Base-by-base conservation (phyloP, 1,139 yeast species). In the Scheffersomyces stambukii region DNA sequence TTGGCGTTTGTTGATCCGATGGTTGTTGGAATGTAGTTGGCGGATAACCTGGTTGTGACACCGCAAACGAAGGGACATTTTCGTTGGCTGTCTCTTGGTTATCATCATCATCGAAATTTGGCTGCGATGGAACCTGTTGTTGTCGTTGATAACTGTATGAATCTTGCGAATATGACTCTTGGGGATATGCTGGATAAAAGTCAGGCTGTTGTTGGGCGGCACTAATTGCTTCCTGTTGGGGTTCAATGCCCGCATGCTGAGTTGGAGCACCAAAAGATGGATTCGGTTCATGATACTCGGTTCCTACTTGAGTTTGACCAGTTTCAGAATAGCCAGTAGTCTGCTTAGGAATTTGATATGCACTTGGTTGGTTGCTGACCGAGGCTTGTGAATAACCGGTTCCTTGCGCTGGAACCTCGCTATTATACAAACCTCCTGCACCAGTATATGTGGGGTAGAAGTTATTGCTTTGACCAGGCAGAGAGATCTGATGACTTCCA, bases 401-500 rank as follows among this genome's bases (percentile, higher is more conserved):
- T 4, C 24, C 33, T 23, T 32, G 36, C n/a, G 19, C 21, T 12
- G 30, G 26, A 3, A 30, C 16, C 16, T 28, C n/a, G n/a, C n/a
- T n/a, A n/a, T n/a, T n/a, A n/a, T n/a, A n/a, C n/a, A n/a, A n/a
- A n/a, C n/a, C n/a, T n/a, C n/a, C n/a, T n/a, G n/a, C n/a, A 4
- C 28, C 23, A n/a, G 22, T 13, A 9, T 13, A 11, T 24, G 19
- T n/a, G n/a, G n/a, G n/a, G n/a, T n/a, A n/a, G n/a, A n/a, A n/a
- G n/a, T n/a, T n/a, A n/a, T n/a, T n/a, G n/a, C n/a, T n/a, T n/a
- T n/a, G n/a, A n/a, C n/a, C n/a, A n/a, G n/a, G n/a, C n/a, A n/a
- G n/a, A n/a, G n/a, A 18, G 11, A 55, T 40, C 12, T 38, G 40
- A 30, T 63, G 70, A 29, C 45, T 51, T 8, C 64, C 64, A 44